These are phyloP conservation scores for Leishmania guyanensis DNA, from an alignment of 208 protist genomes.

Conservation along the genomic window DNA sequence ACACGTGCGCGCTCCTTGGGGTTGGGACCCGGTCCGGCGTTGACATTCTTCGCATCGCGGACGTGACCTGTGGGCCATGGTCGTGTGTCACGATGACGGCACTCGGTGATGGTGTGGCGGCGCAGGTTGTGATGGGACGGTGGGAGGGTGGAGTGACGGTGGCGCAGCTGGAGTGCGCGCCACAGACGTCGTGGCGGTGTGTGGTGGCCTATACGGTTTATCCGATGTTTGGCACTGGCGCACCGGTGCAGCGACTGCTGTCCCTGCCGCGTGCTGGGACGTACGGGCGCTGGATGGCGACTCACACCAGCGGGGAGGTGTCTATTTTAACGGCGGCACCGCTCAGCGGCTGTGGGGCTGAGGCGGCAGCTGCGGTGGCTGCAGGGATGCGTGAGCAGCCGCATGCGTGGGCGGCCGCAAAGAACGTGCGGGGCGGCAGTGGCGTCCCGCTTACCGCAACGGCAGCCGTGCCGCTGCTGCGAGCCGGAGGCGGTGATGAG, in stretches of 20 bases:
- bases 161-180: constrained; percentile 1
- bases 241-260: constrained; percentile 24
- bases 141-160: constrained; percentile 29
- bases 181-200: constrained; percentile 12
- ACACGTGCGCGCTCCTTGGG: constrained; percentile 1
- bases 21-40: constrained; percentile 2
- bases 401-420: not conserved
- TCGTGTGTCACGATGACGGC: not conserved
- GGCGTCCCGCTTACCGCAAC: not conserved
- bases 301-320: constrained; percentile 29
- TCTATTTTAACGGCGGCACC: constrained; percentile 23
- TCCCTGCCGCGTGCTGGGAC: constrained; percentile 16
- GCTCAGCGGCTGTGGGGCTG: not conserved
- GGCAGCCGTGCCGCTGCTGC: constrained; percentile 5
- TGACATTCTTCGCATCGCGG: not conserved
- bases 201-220: constrained; percentile 11
- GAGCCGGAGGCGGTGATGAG: constrained; percentile 9
- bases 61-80: not conserved
- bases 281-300: constrained; percentile 27
- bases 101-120: not conserved
- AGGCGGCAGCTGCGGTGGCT: not conserved
- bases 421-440: not conserved
- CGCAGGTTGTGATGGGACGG: constrained; percentile 27
- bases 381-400: not conserved
- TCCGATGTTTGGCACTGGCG: constrained; percentile 3